Evolutionary conservation across 1,284 basidiomycete genomes (phyloP), one percentile per base, ranked within the genome.

Genomic region (Puccinia coronata): DNA sequence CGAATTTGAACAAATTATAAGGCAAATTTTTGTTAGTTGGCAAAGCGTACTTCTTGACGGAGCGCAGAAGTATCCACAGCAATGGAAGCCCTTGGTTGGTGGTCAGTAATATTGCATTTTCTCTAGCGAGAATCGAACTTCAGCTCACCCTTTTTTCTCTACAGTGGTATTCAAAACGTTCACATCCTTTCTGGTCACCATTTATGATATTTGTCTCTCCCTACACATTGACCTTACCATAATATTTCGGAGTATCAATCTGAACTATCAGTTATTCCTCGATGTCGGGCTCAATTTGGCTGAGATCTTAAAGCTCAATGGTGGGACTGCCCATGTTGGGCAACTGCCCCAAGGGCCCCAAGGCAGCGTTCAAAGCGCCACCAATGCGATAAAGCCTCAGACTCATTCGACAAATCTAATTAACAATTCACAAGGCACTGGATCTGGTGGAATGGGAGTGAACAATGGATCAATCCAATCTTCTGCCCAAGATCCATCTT

Each of bases 1-100:
- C 20, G 61, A 65, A n/a, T 65, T 65, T 41, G 61, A 65, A 43
- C 61, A 65, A n/a, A 65, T 65, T 20, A 65, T 65, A 0, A 36
- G 61, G 2, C 61, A 65, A 65, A 65, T 65, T 41, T 65, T 65
- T 43, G 5, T 65, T 1, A 65, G 61, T 23, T 65, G 61, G 61
- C 61, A 65, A n/a, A 41, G 36, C 23, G 61, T 65, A 14, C 61
- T 65, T 65, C 16, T 65, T 25, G 61, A 65, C 23, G 61, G 39
- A 65, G 20, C 61, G 0, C 61, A 65, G 61, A 65, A 65, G 18
- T 65, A 65, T n/a, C 14, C 9, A 9, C 34, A 65, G 18, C 28
- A 65, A 14, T 65, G 61, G 61, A 65, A 65, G 9, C 23, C 36
- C 20, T 23, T 20, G 2, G 25, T 65, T 39, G 61, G 61, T 23